phyloP scores from a whole-genome alignment of 352 stramenopile genomes.

The Globisporangium orthogonon region DNA sequence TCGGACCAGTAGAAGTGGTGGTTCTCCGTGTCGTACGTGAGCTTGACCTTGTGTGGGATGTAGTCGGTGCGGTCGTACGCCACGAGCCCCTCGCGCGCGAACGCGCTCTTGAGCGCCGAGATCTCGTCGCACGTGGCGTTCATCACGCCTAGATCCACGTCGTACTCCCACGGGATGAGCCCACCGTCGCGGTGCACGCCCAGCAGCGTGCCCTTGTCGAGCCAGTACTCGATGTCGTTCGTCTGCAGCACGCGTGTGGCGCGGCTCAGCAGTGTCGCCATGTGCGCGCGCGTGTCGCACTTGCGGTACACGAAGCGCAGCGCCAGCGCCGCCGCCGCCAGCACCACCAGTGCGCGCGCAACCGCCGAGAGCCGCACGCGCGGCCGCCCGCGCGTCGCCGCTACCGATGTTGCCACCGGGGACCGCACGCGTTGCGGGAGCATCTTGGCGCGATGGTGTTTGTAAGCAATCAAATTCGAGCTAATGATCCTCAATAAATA shows the following conservation, averaged over 20 bases:
- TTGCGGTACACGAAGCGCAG: slow-evolving; percentile 64
- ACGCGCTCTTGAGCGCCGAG: slow-evolving; percentile 59
- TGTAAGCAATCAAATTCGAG: too few relatives aligned
- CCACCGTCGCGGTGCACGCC: slow-evolving; percentile 61
- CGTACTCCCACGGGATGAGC: slow-evolving; percentile 78
- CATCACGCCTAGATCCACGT: slow-evolving; percentile 77
- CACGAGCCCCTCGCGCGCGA: slow-evolving; percentile 47
- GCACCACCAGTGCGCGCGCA: slow-evolving; percentile 14
- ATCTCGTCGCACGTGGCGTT: slow-evolving; percentile 64
- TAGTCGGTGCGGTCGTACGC: slow-evolving; percentile 66
- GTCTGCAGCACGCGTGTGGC: slow-evolving; percentile 53
- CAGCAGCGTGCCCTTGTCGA: slow-evolving; percentile 75
- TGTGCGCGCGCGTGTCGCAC: slow-evolving; percentile 66
- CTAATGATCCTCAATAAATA: too few relatives aligned
- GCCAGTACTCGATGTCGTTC: slow-evolving; percentile 75
- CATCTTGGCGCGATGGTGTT: slow-evolving; percentile 3
- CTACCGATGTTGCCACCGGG: too few relatives aligned
- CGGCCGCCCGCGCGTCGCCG: slow-evolving; percentile 2
- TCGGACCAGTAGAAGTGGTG: slow-evolving; percentile 79
- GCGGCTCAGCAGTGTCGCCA: slow-evolving; percentile 62
- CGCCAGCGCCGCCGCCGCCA: slow-evolving; percentile 22
- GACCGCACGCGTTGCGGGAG: slow-evolving; percentile 11
- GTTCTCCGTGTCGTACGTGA: slow-evolving; percentile 83
- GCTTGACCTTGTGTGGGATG: slow-evolving; percentile 76
- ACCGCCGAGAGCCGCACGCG: not conserved